A percentile compares a stretch with the other conserved stretches of the same genome.
Conservation (phyloP, 139 green algal genomes). For the Pycnococcus provasolii region DNA sequence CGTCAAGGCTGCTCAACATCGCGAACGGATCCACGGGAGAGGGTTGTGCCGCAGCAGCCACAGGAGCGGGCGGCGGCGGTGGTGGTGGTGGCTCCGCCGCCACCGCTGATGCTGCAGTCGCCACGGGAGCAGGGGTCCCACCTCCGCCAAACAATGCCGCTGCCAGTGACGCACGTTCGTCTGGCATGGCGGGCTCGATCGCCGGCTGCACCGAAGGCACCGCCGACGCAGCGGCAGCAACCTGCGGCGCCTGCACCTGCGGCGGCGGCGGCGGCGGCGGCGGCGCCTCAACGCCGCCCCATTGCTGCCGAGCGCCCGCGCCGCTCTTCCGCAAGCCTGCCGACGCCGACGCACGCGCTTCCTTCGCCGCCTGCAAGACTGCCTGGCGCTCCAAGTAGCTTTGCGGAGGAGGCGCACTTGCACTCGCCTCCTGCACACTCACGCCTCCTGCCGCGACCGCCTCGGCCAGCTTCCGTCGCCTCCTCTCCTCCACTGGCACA, state of each 20-base stretch:
- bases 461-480: too few species aligned
- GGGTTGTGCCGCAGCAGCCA: not conserved
- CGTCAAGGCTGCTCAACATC: not conserved
- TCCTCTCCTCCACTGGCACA: too few species aligned
- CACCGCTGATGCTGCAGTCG: not conserved
- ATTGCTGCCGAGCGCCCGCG: not conserved
- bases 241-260: not conserved
- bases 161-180: not conserved
- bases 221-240: not conserved
- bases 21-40: not conserved
- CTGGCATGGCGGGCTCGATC: not conserved
- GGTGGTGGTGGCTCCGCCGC: not conserved
- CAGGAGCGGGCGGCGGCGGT: not conserved
- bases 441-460: too few species aligned
- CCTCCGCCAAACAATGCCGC: conserved; percentile 6
- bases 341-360: not conserved
- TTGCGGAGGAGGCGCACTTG: too few species aligned
- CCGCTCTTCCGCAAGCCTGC: not conserved
- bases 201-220: not conserved
- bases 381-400: too few species aligned
- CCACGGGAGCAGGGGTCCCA: not conserved
- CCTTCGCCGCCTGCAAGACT: not conserved
- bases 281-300: not conserved
- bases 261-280: too few species aligned
- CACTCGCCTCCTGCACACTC: too few species aligned